Evolutionary conservation across 805 yeast species (phyloP).

Genomic region (Candida pseudofarinosa): DNA sequence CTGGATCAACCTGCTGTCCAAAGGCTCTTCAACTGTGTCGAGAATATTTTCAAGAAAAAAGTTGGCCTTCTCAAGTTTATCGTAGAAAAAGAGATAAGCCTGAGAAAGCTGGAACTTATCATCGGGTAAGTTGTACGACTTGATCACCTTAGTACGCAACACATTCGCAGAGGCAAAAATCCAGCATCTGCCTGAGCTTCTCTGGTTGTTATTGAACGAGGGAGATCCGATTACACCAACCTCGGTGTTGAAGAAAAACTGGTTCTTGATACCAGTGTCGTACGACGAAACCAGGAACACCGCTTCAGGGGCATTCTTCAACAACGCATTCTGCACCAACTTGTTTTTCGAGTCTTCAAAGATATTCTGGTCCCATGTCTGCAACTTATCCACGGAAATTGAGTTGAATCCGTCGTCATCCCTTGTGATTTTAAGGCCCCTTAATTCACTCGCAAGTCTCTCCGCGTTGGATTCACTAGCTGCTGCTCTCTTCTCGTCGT

Average conservation of each 20-base stretch:
- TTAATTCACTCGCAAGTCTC: neutral
- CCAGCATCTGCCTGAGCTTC: slow-evolving; percentile 83
- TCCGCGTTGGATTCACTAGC: neutral
- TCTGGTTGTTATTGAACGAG: slow-evolving; percentile 50
- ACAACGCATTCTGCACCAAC: slow-evolving; percentile 52
- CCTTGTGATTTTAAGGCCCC: neutral
- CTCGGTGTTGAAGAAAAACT: slow-evolving; percentile 33
- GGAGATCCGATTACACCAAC: slow-evolving; percentile 36
- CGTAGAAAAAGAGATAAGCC: slow-evolving; percentile 76
- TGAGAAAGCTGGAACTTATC: slow-evolving; percentile 71
- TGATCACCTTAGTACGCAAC: slow-evolving; percentile 59
- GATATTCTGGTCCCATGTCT: slow-evolving; percentile 45
- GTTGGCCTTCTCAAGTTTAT: slow-evolving; percentile 81
- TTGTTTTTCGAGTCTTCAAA: slow-evolving; percentile 45
- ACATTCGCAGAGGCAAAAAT: slow-evolving; percentile 79
- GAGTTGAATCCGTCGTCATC: slow-evolving; percentile 15
- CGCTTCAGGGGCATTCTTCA: slow-evolving; percentile 41
- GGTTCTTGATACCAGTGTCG: slow-evolving; percentile 17
- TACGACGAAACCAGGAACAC: slow-evolving; percentile 35
- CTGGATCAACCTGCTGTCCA: slow-evolving; percentile 69
- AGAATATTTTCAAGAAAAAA: slow-evolving; percentile 73
- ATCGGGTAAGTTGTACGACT: slow-evolving; percentile 50
- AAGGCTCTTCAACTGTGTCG: slow-evolving; percentile 61
- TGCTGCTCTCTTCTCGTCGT: neutral
- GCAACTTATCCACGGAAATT: slow-evolving; percentile 26